Conservation (phyloP, 2,329 filamentous ascomycete genomes). For the Colletotrichum sp. region DNA sequence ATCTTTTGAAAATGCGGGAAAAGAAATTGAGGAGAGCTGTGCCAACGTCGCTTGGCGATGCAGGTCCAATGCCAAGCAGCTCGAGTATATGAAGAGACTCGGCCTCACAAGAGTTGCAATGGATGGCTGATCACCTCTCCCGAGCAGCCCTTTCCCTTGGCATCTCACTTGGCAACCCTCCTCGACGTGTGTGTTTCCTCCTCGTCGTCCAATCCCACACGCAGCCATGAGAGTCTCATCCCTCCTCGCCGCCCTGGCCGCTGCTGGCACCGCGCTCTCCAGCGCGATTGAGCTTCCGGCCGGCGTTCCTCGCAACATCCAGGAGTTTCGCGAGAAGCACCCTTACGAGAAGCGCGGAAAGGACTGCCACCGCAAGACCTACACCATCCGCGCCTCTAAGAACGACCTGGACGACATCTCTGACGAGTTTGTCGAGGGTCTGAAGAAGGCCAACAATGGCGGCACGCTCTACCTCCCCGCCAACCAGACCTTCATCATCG, state of each 20-base stretch:
- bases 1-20: background rate
- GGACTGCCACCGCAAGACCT: constrained; percentile 20
- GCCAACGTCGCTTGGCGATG: constrained; percentile 4
- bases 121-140: constrained; percentile 7
- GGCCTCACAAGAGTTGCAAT: background rate
- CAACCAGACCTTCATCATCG: constrained; percentile 62
- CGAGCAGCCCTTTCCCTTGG: constrained; percentile 2
- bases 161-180: constrained; percentile 3
- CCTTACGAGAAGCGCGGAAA: constrained; percentile 51
- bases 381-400: constrained; percentile 15
- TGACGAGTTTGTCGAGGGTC: constrained; percentile 41
- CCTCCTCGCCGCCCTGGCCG: constrained; percentile 22
- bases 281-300: constrained; percentile 16
- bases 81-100: constrained; percentile 16
- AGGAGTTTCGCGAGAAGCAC: constrained; percentile 43
- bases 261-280: constrained; percentile 17
- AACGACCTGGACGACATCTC: constrained; percentile 49
- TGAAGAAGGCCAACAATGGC: constrained; percentile 57
- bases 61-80: constrained; percentile 8
- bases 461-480: constrained; percentile 62
- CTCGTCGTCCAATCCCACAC: background rate
- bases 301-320: constrained; percentile 28
- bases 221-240: constrained; percentile 24
- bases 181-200: background rate
- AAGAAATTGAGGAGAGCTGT: background rate